Evolutionary conservation across 2,329 filamentous ascomycete species (phyloP).

Genomic region (Calonectria crousiana): DNA sequence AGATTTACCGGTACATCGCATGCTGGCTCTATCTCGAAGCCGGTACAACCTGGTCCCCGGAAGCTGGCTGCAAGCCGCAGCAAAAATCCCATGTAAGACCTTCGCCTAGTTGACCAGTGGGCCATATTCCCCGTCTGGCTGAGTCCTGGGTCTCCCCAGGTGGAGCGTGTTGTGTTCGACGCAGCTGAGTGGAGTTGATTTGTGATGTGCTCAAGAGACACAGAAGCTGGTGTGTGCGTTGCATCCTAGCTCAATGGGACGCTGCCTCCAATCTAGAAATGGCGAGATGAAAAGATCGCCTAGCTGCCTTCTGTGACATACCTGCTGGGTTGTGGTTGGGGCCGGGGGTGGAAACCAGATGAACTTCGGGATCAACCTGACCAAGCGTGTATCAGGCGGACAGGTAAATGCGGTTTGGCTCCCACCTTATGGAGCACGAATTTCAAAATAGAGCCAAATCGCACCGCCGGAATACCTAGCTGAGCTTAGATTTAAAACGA

Average conservation of each 20-base stretch:
- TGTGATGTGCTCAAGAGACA: conserved; percentile 18
- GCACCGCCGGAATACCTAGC: not conserved
- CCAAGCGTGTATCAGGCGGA: not conserved
- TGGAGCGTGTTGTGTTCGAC: conserved; percentile 18
- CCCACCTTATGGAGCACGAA: not conserved
- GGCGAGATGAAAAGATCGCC: conserved; percentile 18
- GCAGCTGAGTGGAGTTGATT: conserved; percentile 13
- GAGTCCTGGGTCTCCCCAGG: conserved; percentile 5
- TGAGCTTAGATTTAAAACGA: not conserved
- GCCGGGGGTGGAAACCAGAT: not conserved
- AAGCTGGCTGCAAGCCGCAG: conserved; percentile 14
- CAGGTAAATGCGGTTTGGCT: not conserved
- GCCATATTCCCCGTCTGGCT: conserved; percentile 4
- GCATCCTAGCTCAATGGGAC: conserved; percentile 6
- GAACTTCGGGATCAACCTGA: not conserved
- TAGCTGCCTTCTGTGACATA: not conserved
- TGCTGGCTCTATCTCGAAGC: conserved; percentile 17
- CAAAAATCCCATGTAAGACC: not conserved
- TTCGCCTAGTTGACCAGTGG: conserved; percentile 7
- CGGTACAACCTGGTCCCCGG: conserved; percentile 8
- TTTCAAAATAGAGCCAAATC: not conserved
- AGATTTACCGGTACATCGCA: conserved; percentile 21
- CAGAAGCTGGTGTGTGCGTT: not conserved
- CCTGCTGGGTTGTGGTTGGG: not conserved
- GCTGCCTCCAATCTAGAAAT: not conserved